A percentile compares a stretch with the other conserved stretches of the same genome.
These are phyloP conservation scores for Paxillus ammoniavirescens DNA, from an alignment of 768 basidiomycete genomes.

Conservation along the genomic window DNA sequence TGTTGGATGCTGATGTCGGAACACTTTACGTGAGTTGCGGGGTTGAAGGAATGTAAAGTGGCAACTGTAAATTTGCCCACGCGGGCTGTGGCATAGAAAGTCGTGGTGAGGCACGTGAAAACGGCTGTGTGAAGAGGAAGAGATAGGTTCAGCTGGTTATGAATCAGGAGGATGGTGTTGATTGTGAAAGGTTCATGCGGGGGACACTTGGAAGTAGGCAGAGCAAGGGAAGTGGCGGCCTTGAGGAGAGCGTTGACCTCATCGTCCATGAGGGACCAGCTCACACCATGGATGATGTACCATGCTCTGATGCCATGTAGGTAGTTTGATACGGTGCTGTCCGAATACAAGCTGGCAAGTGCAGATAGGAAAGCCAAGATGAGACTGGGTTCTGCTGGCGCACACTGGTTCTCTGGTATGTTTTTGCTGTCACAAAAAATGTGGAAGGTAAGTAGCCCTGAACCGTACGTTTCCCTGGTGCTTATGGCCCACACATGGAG, in stretches of 20 bases:
- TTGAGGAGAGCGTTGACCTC: no score
- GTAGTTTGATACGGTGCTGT: neutral
- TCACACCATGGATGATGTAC: neutral
- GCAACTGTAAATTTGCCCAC: no score
- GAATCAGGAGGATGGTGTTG: neutral
- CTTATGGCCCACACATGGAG: no score
- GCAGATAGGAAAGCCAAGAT: neutral
- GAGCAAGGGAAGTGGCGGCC: neutral
- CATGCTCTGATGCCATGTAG: neutral
- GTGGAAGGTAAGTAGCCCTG: neutral
- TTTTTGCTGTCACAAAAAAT: neutral
- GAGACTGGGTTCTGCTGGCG: neutral
- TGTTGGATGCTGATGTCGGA: no score
- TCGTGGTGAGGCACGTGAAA: no score
- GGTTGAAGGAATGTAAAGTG: no score
- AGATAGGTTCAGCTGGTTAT: no score
- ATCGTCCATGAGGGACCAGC: neutral
- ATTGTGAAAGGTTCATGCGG: constrained; percentile 12
- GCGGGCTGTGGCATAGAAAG: no score
- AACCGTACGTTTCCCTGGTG: no score
- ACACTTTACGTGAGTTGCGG: no score
- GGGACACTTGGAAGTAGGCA: constrained; percentile 5
- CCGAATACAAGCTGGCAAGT: neutral
- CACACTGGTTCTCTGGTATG: neutral
- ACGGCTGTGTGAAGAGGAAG: no score